phyloP scores from a whole-genome alignment of 192 early-diverging fungal genomes.

The Gamsiella multidivaricata region DNA sequence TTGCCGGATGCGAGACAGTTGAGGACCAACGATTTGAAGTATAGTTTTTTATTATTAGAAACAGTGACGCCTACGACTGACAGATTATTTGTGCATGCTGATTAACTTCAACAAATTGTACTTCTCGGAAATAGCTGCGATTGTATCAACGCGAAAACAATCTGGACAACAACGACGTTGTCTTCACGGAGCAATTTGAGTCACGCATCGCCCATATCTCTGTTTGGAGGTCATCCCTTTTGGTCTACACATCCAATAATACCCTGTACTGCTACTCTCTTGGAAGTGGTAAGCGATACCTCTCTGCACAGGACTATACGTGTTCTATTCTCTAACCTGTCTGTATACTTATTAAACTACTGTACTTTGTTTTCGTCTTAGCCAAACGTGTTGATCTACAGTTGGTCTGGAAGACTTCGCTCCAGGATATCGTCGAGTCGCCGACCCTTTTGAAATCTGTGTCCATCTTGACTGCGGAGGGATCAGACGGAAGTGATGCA shows the following conservation, averaged over 20 bases:
- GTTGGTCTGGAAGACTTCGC: conserved; percentile 45
- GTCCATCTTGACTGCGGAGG: conserved; percentile 40
- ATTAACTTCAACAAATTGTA: too few relatives aligned
- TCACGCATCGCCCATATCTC: conserved; percentile 64
- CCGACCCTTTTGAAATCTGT: conserved; percentile 42
- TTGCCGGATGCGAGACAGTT: conserved; percentile 72
- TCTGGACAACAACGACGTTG: conserved; percentile 71
- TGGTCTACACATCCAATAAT: conserved; percentile 71
- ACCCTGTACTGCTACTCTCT: conserved; percentile 53
- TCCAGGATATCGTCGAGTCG: conserved; percentile 51
- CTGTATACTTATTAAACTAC: not conserved
- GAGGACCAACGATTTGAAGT: conserved; percentile 52
- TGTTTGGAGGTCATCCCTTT: conserved; percentile 62
- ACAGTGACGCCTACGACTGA: too few relatives aligned
- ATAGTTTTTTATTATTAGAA: not conserved
- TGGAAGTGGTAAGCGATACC: conserved; percentile 28
- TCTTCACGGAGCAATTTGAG: conserved; percentile 64
- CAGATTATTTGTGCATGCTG: too few relatives aligned
- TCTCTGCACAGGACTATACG: too few relatives aligned
- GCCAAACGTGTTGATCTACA: conserved; percentile 50
- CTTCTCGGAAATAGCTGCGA: conserved; percentile 60
- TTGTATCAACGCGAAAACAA: conserved; percentile 80
- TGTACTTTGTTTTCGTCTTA: not conserved
- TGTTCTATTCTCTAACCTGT: too few relatives aligned
- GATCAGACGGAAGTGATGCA: conserved; percentile 52